Evolutionary conservation across 768 basidiomycete species (phyloP).

Genomic region (Trametes meyenii): DNA sequence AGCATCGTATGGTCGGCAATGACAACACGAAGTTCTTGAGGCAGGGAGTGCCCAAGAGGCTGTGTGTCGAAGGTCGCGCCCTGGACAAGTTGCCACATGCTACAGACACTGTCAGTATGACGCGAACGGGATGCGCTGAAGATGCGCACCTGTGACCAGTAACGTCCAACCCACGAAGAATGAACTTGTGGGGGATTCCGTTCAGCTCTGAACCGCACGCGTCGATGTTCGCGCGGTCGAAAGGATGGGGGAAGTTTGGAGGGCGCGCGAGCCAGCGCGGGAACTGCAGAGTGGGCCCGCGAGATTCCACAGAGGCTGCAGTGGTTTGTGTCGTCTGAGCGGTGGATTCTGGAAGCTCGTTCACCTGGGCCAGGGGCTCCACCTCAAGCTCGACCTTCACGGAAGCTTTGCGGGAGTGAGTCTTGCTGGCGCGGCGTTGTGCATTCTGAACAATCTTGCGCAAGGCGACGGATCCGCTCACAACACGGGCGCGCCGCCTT

Average conservation of each 20-base stretch:
- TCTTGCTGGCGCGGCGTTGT: conserved; percentile 21
- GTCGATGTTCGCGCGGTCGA: conserved; percentile 55
- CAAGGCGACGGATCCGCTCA: conserved; percentile 16
- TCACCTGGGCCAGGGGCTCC: not conserved
- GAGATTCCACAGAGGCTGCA: conserved; percentile 32
- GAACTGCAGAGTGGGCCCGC: conserved; percentile 50
- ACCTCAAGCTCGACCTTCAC: conserved; percentile 9
- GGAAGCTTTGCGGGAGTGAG: not conserved
- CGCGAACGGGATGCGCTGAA: not conserved
- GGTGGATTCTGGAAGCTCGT: conserved; percentile 1
- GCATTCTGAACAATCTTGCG: conserved; percentile 22
- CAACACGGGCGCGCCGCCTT: conserved; percentile 25
- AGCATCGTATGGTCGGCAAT: conserved; percentile 29
- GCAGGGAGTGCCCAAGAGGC: conserved; percentile 43
- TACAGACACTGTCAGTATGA: not conserved
- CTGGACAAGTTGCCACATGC: conserved; percentile 26
- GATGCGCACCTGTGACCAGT: conserved; percentile 44
- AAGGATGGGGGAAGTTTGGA: conserved; percentile 46
- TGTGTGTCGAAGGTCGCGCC: conserved; percentile 9
- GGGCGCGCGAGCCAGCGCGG: conserved; percentile 74
- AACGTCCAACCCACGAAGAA: conserved; percentile 52
- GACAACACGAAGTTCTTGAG: conserved; percentile 46
- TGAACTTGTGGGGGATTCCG: conserved; percentile 63
- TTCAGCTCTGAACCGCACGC: conserved; percentile 56
- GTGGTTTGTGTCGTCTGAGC: conserved; percentile 15